These are phyloP conservation scores for Filobasidium uniguttulatum DNA, from an alignment of 1,284 basidiomycete genomes.

Conservation along the genomic window DNA sequence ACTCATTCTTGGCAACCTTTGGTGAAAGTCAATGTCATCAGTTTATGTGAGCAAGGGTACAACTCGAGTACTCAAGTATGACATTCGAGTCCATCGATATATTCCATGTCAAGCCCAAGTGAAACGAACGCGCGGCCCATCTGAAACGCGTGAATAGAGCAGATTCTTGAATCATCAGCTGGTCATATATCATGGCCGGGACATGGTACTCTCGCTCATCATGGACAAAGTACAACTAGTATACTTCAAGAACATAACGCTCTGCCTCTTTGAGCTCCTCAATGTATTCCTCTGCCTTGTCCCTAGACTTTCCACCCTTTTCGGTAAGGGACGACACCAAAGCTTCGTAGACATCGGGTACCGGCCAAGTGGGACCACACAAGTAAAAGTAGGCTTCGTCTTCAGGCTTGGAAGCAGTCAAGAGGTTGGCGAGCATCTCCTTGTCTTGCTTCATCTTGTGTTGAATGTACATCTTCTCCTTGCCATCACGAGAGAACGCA, in stretches of 20 bases:
- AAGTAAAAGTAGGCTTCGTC: slow-evolving; percentile 77
- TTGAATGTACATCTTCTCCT: slow-evolving; percentile 93
- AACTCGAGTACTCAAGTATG: no score
- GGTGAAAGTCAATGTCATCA: no score
- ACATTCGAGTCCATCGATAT: no score
- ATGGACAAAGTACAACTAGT: slow-evolving; percentile 1
- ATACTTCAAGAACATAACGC: slow-evolving; percentile 88
- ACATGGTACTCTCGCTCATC: no score
- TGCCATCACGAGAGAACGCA: slow-evolving; percentile 89
- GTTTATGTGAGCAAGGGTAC: no score
- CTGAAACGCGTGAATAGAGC: no score
- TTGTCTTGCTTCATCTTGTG: slow-evolving; percentile 94
- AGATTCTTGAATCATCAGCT: no score
- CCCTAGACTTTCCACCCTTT: slow-evolving; percentile 52
- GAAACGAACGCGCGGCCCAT: no score
- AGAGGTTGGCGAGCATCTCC: slow-evolving; percentile 55
- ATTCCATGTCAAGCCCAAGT: no score
- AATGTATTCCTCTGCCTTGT: slow-evolving; percentile 65
- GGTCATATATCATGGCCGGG: no score
- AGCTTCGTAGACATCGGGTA: slow-evolving; percentile 90
- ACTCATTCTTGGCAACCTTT: no score
- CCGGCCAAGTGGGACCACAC: slow-evolving; percentile 97
- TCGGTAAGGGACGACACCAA: slow-evolving; percentile 65
- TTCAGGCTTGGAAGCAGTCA: slow-evolving; percentile 39
- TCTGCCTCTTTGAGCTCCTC: slow-evolving; percentile 94